Evolutionary conservation across 1,284 basidiomycete genomes (phyloP).

Genomic region (Xerocomus minutiporus): DNA sequence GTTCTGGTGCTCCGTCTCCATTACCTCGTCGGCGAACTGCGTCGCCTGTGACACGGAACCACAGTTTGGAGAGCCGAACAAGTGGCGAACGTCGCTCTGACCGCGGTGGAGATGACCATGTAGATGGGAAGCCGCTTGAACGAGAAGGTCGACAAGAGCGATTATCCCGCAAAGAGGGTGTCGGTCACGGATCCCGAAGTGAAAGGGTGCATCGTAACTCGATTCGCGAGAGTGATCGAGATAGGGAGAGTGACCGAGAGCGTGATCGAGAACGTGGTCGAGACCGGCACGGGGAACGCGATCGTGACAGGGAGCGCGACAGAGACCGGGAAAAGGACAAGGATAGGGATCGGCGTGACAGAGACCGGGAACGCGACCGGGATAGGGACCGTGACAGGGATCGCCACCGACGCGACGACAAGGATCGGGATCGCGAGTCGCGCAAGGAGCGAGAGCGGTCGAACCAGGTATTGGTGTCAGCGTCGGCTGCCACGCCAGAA

Average conservation of each 20-base stretch:
- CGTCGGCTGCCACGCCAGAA: constrained; percentile 34
- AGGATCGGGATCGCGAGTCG: constrained; percentile 39
- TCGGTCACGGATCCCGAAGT: constrained; percentile 43
- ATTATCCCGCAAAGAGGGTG: constrained; percentile 38
- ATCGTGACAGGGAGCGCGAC: constrained; percentile 38
- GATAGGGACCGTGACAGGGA: constrained; percentile 35
- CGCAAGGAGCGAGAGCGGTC: constrained; percentile 50
- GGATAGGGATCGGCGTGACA: constrained; percentile 40
- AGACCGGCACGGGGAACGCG: constrained; percentile 45
- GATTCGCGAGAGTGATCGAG: constrained; percentile 33
- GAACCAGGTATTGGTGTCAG: constrained; percentile 31
- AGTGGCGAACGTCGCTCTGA: constrained; percentile 63
- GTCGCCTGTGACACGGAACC: constrained; percentile 64
- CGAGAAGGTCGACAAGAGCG: constrained; percentile 46
- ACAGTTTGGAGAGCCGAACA: constrained; percentile 65
- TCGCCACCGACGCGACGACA: constrained; percentile 36
- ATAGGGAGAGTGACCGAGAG: constrained; percentile 45
- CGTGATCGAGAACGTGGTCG: constrained; percentile 43
- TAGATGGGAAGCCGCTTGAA: constrained; percentile 52
- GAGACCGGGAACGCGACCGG: constrained; percentile 40
- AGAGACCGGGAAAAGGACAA: constrained; percentile 39
- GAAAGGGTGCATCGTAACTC: constrained; percentile 41
- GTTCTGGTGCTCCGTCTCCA: constrained; percentile 52
- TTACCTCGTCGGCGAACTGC: constrained; percentile 51
- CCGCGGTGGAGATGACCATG: constrained; percentile 43